Percentiles rank a stretch among this genome's conserved stretches.
phyloP scores from a whole-genome alignment of 2,329 filamentous ascomycete species.

The Colletotrichum spinosum region DNA sequence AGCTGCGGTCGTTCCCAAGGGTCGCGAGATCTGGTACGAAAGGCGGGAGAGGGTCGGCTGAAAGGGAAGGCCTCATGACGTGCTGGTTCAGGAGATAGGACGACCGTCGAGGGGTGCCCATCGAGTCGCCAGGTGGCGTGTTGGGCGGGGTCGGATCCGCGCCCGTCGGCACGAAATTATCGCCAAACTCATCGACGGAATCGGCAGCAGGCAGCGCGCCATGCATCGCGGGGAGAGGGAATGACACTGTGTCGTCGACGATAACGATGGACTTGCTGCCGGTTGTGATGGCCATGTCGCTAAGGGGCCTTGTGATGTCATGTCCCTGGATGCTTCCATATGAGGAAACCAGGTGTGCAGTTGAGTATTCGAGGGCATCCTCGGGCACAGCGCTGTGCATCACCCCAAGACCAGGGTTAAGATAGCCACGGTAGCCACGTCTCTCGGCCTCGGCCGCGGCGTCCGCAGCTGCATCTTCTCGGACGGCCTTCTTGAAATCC shows the following conservation, averaged over 20 bases:
- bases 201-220: conserved; percentile 58
- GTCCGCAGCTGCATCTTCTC: conserved; percentile 68
- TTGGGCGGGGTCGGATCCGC: conserved; percentile 70
- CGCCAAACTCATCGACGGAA: conserved; percentile 65
- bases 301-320: conserved; percentile 55
- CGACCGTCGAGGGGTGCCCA: conserved; percentile 63
- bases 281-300: conserved; percentile 72
- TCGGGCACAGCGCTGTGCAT: conserved; percentile 36
- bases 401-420: conserved; percentile 15
- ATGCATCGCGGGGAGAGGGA: conserved; percentile 64
- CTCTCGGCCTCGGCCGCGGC: conserved; percentile 40
- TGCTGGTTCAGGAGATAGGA: conserved; percentile 67
- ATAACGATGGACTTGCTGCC: conserved; percentile 95
- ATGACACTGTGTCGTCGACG: conserved; percentile 74
- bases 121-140: conserved; percentile 64
- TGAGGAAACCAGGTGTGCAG: conserved; percentile 55
- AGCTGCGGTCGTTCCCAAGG: conserved; percentile 44
- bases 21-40: conserved; percentile 61
- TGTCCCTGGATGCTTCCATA: conserved; percentile 50
- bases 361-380: conserved; percentile 55
- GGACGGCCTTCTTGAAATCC: conserved; percentile 81
- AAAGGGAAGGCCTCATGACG: conserved; percentile 49
- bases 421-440: conserved; percentile 22
- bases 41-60: conserved; percentile 56
- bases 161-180: conserved; percentile 60